phyloP scores from a whole-genome alignment of 2,329 filamentous ascomycete genomes.

The Cladosporium cucumerinum region DNA sequence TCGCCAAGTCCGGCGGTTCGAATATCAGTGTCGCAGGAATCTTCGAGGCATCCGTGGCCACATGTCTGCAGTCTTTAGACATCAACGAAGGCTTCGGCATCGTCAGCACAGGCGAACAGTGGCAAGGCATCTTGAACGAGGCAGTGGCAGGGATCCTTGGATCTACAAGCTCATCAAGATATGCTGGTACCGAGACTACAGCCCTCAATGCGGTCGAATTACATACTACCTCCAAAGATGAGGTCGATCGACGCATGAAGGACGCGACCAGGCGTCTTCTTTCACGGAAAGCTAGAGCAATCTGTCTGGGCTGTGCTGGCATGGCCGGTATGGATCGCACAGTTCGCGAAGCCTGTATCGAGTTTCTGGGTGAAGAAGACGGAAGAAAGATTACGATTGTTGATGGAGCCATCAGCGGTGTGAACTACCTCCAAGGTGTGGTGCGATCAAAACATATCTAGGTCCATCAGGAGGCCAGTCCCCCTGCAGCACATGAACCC shows the following conservation, averaged over 20 bases:
- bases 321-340: conserved; percentile 70
- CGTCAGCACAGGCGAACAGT: conserved; percentile 80
- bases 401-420: conserved; percentile 73
- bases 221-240: conserved; percentile 62
- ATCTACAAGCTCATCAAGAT: conserved; percentile 43
- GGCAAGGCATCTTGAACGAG: conserved; percentile 67
- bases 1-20: conserved; percentile 17
- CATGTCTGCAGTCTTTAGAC: conserved; percentile 56
- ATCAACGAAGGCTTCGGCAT: conserved; percentile 69
- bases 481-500: background rate
- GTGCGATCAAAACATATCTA: background rate
- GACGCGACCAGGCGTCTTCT: conserved; percentile 68
- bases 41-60: conserved; percentile 76
- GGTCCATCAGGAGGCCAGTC: background rate
- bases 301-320: conserved; percentile 17
- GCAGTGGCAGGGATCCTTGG: conserved; percentile 67
- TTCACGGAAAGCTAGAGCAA: conserved; percentile 20
- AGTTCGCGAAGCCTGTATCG: conserved; percentile 66
- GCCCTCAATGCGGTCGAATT: conserved; percentile 77
- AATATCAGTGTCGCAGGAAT: conserved; percentile 70
- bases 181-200: conserved; percentile 78
- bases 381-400: conserved; percentile 59
- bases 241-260: conserved; percentile 64
- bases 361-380: conserved; percentile 53
- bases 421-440: conserved; percentile 32